Base-by-base conservation (phyloP, 108 stramenopile species). In the Cyclotella atomus region DNA sequence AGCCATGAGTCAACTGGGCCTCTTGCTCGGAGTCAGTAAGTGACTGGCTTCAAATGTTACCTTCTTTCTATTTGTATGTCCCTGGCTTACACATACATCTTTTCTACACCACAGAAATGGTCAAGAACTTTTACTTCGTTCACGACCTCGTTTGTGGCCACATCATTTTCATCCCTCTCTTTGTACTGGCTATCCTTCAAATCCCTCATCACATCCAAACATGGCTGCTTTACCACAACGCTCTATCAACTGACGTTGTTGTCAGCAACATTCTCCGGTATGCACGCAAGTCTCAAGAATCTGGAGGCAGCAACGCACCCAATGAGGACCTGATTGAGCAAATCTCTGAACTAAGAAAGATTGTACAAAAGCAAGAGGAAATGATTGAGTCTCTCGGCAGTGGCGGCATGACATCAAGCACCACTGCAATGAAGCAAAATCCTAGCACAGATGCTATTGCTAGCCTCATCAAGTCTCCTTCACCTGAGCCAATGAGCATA, bases 171-270 rank as follows among this genome's bases (percentile, higher is more conserved):
- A 66, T 95, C 59, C 89, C 97, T 33, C 85, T 98, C 32, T 84
- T 97, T 73, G 59, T 95, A 9, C 67, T 97, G 27, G 91, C 87
- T 17, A 91, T 94, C 21, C 70, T 98, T 25, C 95, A 96, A 61
- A 73, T 97, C 38, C 92, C 93, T 38, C 82, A 90, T 55, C 81
- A 90, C 64, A 82, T 97, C 9, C 97, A 99, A 77, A 98, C 97
- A 21, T 98, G 97, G 97, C 77, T 99, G 63, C 87, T 99, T 17
- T 99, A 97, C 83, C 97, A 98, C 83, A 98, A 99, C 68, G 98
- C 98, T 5, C 77, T 99, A 17, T 95, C 95, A 15, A 71, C 88
- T 23, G 96, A 97, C 56, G 97, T 99, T 10, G 98, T 97, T 21
- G 96, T 99, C 2, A 94, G 96, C 65, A 97, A 99, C 80, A 97